These are phyloP conservation scores for Solanum sejunctum DNA, from an alignment of 257 asterid species.

Conservation along the genomic window DNA sequence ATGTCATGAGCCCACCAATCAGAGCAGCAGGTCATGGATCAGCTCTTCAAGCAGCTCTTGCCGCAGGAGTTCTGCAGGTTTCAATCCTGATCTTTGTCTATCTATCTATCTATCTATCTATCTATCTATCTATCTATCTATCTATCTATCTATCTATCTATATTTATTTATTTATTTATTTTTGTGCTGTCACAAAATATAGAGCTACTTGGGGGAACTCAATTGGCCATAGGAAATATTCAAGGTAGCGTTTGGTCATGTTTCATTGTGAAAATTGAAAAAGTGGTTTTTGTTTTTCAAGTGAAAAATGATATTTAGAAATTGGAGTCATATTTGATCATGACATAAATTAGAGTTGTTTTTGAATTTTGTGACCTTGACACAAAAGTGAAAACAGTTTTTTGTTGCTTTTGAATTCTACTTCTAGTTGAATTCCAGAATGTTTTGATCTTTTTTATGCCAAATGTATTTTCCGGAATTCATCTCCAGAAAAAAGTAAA, in stretches of 20 bases:
- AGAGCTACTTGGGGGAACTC: not conserved
- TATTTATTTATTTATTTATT: no score
- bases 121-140: no score
- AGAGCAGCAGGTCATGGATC: slow-evolving; percentile 84
- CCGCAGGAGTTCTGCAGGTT: slow-evolving; percentile 84
- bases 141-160: no score
- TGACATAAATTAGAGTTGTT: not conserved
- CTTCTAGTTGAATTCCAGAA: not conserved
- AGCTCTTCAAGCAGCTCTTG: slow-evolving; percentile 97
- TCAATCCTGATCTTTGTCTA: not conserved
- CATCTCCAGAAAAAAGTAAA: not conserved
- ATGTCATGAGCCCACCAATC: slow-evolving; percentile 95
- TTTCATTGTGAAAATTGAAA: not conserved
- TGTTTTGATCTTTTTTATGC: not conserved
- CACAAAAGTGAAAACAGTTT: not conserved
- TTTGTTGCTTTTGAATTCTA: not conserved
- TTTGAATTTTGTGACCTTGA: not conserved
- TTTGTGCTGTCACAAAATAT: not conserved
- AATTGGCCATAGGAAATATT: not conserved
- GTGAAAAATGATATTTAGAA: not conserved
- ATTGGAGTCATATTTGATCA: not conserved
- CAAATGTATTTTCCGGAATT: not conserved
- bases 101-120: no score
- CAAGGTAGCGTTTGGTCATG: not conserved
- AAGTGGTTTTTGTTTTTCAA: not conserved